Evolutionary conservation across 1,284 basidiomycete species (phyloP), one percentile per base, ranked within the genome.

Genomic region (Filobasidium uniguttulatum): DNA sequence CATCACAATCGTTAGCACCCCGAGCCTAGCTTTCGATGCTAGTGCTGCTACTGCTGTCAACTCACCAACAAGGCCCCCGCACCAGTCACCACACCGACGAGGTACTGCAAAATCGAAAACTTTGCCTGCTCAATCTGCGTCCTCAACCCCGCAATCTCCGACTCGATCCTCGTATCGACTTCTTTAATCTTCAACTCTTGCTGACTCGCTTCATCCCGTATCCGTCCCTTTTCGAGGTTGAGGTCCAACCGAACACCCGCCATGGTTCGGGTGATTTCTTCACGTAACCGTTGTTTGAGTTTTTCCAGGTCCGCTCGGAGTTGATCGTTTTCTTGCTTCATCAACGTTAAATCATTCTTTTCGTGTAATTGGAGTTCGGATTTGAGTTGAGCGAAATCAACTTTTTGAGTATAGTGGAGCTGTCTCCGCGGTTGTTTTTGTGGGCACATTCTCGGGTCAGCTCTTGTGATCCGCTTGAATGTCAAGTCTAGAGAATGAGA

Each of bases 111-210:
- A 33, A 67, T 68, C 46, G 59, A 62, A 50, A 77, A 88, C 76
- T 96, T 96, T 49, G 86, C 85, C 22, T 85, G 83, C 65, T 96
- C 89, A 48, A 96, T 94, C 44, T 83, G 77, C 1, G 93, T 94
- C 44, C 88, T 73, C 47, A 97, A 67, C 5, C 81, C 80, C 2
- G 90, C 88, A 62, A 97, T 97, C 71, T 97, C 93, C 63, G 86
- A 85, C 71, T 98, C 93, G 60, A 98, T 97, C 60, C 89, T 73
- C 2, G 93, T 97, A 62, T 98, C 93, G 12, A 97, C 90, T 68
- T 99, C 94, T 68, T 91, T 91, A 66, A 98, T 88, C 78, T 97
- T 97, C 55, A 94, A 74, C 61, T 94, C 91, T 62, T 97, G 89
- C 40, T 83, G 81, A 52, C 82, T 83, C 54, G 81, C 83, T 72